Evolutionary conservation across 73 alveolate genomes (phyloP).

Genomic region (Tetrahymena borealis): DNA sequence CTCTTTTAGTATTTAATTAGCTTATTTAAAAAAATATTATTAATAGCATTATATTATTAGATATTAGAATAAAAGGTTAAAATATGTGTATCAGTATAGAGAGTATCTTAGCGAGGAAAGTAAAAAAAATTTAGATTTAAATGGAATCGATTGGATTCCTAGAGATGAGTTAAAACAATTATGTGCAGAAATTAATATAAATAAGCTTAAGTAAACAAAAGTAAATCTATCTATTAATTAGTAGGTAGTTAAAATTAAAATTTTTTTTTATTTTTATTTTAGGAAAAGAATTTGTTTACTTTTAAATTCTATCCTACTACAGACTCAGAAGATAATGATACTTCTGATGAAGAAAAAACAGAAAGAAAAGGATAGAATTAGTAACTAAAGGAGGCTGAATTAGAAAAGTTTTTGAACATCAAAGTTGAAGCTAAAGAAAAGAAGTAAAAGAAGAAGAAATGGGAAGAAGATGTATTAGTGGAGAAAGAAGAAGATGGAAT

Average conservation of each 20-base stretch:
- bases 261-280: neutral
- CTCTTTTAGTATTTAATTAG: neutral
- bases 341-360: neutral
- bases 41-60: neutral
- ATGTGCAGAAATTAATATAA: neutral
- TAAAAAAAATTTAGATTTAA: neutral
- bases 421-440: neutral
- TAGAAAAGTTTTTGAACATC: neutral
- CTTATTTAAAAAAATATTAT: too few relatives aligned
- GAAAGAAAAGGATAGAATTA: neutral
- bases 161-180: neutral
- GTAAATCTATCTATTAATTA: neutral
- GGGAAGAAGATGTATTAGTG: neutral
- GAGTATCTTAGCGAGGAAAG: neutral
- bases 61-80: neutral
- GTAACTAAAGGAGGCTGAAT: neutral
- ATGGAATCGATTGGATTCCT: neutral
- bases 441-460: neutral
- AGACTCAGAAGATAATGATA: neutral
- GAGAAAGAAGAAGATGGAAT: neutral
- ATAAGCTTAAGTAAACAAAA: neutral
- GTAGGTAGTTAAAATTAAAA: neutral
- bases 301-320: neutral
- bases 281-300: neutral
- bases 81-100: neutral